A percentile compares a stretch with the other conserved stretches of the same genome.
These are phyloP conservation scores for Phanerochaete sordida DNA, from an alignment of 768 basidiomycete genomes.

Conservation along the genomic window DNA sequence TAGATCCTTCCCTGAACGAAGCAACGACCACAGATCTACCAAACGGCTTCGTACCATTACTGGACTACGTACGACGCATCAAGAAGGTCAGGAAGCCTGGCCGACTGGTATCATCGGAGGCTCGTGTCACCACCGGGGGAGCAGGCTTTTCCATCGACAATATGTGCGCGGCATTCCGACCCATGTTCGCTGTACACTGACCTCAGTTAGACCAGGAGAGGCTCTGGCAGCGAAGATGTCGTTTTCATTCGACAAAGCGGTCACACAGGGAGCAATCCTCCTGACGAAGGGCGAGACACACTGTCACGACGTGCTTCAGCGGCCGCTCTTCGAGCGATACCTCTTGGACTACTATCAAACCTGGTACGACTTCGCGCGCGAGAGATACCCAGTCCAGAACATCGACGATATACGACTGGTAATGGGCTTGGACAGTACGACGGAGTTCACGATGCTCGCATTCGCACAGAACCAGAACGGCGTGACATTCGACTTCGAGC, in stretches of 20 bases:
- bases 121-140: too few species aligned
- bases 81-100: too few species aligned
- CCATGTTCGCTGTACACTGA: neutral
- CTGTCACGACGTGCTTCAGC: neutral
- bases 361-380: neutral
- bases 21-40: neutral
- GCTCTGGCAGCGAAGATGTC: neutral
- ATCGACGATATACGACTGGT: neutral
- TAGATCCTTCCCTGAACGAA: neutral
- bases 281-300: neutral
- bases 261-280: neutral
- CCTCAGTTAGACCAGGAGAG: neutral
- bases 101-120: too few species aligned
- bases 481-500: neutral
- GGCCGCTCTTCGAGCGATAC: neutral
- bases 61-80: neutral
- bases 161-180: neutral
- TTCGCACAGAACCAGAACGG: neutral
- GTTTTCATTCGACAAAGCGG: neutral
- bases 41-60: neutral
- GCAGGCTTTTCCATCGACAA: neutral
- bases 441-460: constrained; percentile 5
- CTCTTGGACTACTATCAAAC: neutral
- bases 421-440: neutral
- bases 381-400: neutral